These are phyloP conservation scores for Mycena rebaudengoi DNA, from an alignment of 768 basidiomycete genomes.

Conservation along the genomic window DNA sequence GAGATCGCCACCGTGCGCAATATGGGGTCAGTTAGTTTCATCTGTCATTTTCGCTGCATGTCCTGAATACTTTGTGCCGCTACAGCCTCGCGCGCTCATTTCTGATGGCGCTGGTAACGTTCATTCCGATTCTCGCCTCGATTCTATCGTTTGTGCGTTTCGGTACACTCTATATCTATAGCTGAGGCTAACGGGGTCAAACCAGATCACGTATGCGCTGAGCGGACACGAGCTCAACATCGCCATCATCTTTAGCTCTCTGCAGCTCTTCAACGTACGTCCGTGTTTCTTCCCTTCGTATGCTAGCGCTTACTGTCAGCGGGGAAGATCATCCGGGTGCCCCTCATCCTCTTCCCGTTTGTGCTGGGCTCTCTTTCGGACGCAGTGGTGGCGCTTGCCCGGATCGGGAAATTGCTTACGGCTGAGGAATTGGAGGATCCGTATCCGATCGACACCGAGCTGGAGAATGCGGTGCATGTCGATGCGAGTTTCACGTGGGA, in stretches of 20 bases:
- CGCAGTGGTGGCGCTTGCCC: conserved; percentile 56
- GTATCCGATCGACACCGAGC: conserved; percentile 50
- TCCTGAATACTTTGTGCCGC: background rate
- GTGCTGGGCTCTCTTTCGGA: conserved; percentile 58
- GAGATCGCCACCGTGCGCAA: conserved; percentile 51
- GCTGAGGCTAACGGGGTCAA: background rate
- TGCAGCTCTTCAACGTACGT: conserved; percentile 55
- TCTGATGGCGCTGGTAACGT: conserved; percentile 37
- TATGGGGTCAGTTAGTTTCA: background rate
- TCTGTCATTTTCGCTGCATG: background rate
- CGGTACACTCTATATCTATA: conserved; percentile 20
- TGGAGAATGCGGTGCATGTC: conserved; percentile 51
- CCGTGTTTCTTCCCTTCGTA: background rate
- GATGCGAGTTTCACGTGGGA: conserved; percentile 66
- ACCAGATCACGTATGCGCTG: conserved; percentile 55
- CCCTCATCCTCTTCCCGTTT: conserved; percentile 65
- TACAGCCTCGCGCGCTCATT: conserved; percentile 33
- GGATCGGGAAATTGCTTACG: conserved; percentile 57
- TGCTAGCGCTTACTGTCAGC: background rate
- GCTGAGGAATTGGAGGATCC: conserved; percentile 64
- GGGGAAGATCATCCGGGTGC: conserved; percentile 61
- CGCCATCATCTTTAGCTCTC: conserved; percentile 52
- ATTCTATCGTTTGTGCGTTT: conserved; percentile 48
- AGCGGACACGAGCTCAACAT: conserved; percentile 51
- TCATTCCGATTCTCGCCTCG: conserved; percentile 49